Base-by-base conservation (phyloP, 2,329 filamentous ascomycete genomes). In the Colletotrichum phormii region DNA sequence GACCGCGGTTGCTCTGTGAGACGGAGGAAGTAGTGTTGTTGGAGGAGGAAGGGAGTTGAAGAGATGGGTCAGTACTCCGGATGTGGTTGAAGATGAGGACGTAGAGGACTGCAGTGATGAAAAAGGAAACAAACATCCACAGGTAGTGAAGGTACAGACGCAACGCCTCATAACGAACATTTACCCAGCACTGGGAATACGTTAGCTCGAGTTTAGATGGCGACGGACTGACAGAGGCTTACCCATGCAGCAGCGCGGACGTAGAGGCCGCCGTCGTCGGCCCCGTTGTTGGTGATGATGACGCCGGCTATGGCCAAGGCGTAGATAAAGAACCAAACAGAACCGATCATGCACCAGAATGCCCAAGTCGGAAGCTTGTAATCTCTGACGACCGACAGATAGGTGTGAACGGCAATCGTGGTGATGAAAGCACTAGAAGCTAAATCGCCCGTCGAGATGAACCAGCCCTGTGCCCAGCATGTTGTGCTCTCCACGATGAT, bases 101-200 rank as follows among this genome's bases (percentile, higher is more conserved):
- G 76, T 87, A 87, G 1, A 87, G 76, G 18, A 78, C 62, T 0
- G 79, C 79, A 0, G 85, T 87, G 22, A 81, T 74, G 2, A 76
- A 79, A 4, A 87, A 79, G 22, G 80, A 78, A 26, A 84, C 76
- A 74, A 85, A 91, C 68, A 92, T 90, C 86, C 89, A 92, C 68
- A 92, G 81, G 77, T 92, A 92, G 77, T 92, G 90, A 1, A 89
- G 85, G 80, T 86, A 86, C 0, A 93, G 84, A 64, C 90, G 89
- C 42, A 90, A 82, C 57, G 86, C 83, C 18, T 73, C 67, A 72
- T 88, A 89, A 26, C 84, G 79, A 12, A 85, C 80, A 71, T 88
- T 89, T 22, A 92, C 85, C 90, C 90, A 93, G 79, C 91, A 92
- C 90, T 87, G 70, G 31, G 42, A 0, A 76, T 78, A 84, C 75